Base-by-base conservation (phyloP, 2,329 filamentous ascomycete species). In the Blastomyces percursus region DNA sequence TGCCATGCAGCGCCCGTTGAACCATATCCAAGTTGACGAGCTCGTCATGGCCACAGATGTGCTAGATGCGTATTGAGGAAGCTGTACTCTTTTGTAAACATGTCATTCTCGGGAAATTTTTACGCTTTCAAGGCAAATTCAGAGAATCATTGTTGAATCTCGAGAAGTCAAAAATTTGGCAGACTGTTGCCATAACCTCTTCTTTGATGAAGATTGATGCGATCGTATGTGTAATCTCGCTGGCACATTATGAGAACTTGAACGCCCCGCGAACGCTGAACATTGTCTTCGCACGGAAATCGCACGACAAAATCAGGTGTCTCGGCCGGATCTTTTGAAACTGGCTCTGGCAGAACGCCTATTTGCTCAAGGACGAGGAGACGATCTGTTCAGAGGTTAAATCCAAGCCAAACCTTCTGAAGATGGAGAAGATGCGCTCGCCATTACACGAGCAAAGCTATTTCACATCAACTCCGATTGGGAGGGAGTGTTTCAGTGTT, bases 391-490 rank as follows among this genome's bases (percentile, higher is more conserved):
- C 46, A 50, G 58, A 52, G 44, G 32, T 51, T 7, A 24, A 51
- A 51, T 59, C 38, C 3, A 40, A 50, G 30, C 19, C 40, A 51
- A 51, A 35, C 6, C 44, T 60, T 50, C 44, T 30, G 42, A 60
- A 60, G 7, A 60, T 60, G 58, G 58, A 60, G 40, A 60, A 60
- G 27, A n/a, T 60, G 58, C 44, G 58, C 19, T 60, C 32, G 44
- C 44, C 44, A 60, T 60, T 51, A 60, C 42, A 60, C 58, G 32
- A 51, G 58, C 58, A 60, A 60, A 60, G 58, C 4, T 60, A 35
- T 60, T 42, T 60, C 58, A 60, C 30, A 51, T 60, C 30, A 60
- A 46, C 42, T 51, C 27, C 44, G 42, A 60, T 50, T 60, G 40
- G 44, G 42, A 60, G 11, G 19, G 12, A 32, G 58, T 24, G n/a